phyloP scores from a whole-genome alignment of 805 yeast species.

The Starmerella floris region DNA sequence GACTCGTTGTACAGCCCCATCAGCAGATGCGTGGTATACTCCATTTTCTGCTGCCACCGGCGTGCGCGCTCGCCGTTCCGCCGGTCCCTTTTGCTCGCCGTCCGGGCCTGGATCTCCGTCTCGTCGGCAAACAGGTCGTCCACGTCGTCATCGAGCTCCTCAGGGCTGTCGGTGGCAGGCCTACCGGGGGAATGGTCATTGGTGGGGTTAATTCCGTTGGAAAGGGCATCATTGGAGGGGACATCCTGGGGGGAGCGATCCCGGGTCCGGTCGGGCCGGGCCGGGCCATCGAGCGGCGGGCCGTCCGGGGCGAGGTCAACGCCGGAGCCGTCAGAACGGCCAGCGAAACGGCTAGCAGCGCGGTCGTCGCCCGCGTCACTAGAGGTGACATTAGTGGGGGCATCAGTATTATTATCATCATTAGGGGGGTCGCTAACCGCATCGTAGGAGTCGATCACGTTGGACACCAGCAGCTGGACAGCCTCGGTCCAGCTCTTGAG shows the following conservation, averaged over 20 bases:
- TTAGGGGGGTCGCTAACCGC: not conserved
- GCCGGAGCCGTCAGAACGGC: not conserved
- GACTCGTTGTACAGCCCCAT: conserved; percentile 57
- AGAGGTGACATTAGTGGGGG: not conserved
- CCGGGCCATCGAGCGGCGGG: too few relatives aligned
- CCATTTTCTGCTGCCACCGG: conserved; percentile 38
- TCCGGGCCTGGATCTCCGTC: not conserved
- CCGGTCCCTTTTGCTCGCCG: not conserved
- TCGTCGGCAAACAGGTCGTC: conserved; percentile 1
- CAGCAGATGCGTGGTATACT: conserved; percentile 46
- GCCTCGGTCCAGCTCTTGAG: conserved; percentile 83
- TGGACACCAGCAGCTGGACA: conserved; percentile 47
- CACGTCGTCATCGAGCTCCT: not conserved
- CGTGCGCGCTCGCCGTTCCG: not conserved
- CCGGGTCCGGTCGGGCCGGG: too few relatives aligned
- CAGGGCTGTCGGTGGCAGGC: not conserved
- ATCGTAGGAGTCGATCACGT: conserved; percentile 35
- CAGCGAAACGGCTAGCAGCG: too few relatives aligned
- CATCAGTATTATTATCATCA: not conserved
- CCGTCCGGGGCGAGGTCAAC: not conserved
- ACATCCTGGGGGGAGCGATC: too few relatives aligned
- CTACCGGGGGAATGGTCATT: not conserved
- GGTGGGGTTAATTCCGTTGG: not conserved
- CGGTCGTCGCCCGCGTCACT: too few relatives aligned
- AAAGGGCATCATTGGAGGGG: not conserved